These are phyloP conservation scores for Metschnikowia noctiluminum DNA, from an alignment of 805 yeast genomes.

Conservation along the genomic window DNA sequence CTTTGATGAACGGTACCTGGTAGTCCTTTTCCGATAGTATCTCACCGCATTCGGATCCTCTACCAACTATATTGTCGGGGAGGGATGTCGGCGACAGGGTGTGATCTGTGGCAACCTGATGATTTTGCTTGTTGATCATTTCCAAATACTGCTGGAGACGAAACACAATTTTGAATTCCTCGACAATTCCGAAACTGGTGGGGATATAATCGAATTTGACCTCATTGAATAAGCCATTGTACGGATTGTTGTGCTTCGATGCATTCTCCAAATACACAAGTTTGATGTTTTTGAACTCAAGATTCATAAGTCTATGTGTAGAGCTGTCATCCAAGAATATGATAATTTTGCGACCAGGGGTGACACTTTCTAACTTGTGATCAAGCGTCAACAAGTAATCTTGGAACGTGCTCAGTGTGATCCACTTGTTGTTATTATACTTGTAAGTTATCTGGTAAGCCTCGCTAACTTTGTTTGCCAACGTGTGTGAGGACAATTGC, in stretches of 20 bases:
- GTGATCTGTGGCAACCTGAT: slow-evolving; percentile 3
- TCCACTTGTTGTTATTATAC: slow-evolving; percentile 59
- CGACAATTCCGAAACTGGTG: slow-evolving; percentile 60
- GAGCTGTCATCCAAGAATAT: slow-evolving; percentile 60
- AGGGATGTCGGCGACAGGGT: slow-evolving; percentile 7
- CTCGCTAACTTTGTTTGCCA: slow-evolving; percentile 44
- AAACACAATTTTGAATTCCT: slow-evolving; percentile 57
- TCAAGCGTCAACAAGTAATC: slow-evolving; percentile 60
- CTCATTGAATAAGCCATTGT: slow-evolving; percentile 36
- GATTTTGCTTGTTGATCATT: slow-evolving; percentile 31
- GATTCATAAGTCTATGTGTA: slow-evolving; percentile 52
- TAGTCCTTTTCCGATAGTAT: slow-evolving; percentile 41
- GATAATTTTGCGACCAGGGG: slow-evolving; percentile 46
- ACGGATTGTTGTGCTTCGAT: slow-evolving; percentile 36
- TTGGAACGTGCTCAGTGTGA: slow-evolving; percentile 59
- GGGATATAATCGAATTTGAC: slow-evolving; percentile 54
- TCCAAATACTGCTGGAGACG: slow-evolving; percentile 55
- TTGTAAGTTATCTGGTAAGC: slow-evolving; percentile 53
- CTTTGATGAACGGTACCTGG: slow-evolving; percentile 50
- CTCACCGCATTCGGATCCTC: slow-evolving; percentile 16
- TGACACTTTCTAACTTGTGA: slow-evolving; percentile 47
- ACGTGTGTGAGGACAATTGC: slow-evolving; percentile 13
- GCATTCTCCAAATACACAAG: slow-evolving; percentile 38
- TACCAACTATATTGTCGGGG: neutral
- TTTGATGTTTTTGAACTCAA: slow-evolving; percentile 34